Evolutionary conservation across 2,329 filamentous ascomycete species (phyloP).

Genomic region (Helicocarpus griseus): DNA sequence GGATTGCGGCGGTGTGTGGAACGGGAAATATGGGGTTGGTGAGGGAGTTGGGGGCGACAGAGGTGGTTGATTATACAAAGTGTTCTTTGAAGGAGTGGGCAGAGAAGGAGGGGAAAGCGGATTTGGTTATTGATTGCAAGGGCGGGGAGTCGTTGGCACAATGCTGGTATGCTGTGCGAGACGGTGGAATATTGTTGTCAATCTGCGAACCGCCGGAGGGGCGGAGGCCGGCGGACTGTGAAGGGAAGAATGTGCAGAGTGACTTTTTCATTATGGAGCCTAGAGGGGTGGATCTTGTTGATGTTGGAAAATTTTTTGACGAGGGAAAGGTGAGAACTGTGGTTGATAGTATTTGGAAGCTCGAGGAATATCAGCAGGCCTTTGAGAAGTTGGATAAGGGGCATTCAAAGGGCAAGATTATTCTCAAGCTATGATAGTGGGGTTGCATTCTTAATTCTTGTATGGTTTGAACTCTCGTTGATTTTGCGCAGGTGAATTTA

Average conservation of each 20-base stretch:
- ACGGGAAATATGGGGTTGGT: constrained; percentile 31
- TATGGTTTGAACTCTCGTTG: neutral
- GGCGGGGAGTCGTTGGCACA: constrained; percentile 32
- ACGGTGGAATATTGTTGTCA: constrained; percentile 28
- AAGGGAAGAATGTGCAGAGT: constrained; percentile 19
- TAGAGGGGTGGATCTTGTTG: constrained; percentile 24
- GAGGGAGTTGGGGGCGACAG: constrained; percentile 29
- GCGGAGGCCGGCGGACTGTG: constrained; percentile 19
- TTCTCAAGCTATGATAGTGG: constrained; percentile 15
- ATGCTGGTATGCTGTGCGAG: constrained; percentile 32
- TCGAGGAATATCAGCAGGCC: constrained; percentile 31
- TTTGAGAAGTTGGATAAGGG: constrained; percentile 31
- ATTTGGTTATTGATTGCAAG: constrained; percentile 37
- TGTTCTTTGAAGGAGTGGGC: constrained; percentile 25
- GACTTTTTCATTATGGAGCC: constrained; percentile 36
- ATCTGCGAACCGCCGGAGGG: constrained; percentile 30
- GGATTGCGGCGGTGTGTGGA: constrained; percentile 29
- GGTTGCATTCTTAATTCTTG: neutral
- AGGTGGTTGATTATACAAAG: constrained; percentile 33
- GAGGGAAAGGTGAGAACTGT: constrained; percentile 23
- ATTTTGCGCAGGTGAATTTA: no score
- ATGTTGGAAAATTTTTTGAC: constrained; percentile 32
- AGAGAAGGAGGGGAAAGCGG: constrained; percentile 22
- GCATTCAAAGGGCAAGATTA: constrained; percentile 35
- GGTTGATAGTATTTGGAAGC: constrained; percentile 33